Evolutionary conservation across 805 yeast genomes (phyloP).

Genomic region (Clavispora santaluciae): DNA sequence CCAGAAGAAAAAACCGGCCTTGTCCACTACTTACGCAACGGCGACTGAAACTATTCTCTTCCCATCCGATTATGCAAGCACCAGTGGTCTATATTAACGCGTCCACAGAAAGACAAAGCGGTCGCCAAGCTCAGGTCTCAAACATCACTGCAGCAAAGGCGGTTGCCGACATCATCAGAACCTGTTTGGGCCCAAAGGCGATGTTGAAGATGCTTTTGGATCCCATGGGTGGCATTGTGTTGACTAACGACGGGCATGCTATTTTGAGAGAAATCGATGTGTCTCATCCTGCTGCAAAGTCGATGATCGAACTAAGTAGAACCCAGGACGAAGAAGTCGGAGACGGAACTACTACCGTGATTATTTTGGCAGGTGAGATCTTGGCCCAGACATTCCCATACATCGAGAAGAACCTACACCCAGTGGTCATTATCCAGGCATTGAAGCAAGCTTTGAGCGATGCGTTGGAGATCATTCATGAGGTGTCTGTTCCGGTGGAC

Average conservation of each 20-base stretch:
- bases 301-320: conserved; percentile 94
- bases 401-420: conserved; percentile 92
- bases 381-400: conserved; percentile 93
- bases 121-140: conserved; percentile 94
- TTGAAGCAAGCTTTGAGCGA: conserved; percentile 86
- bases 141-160: conserved; percentile 99
- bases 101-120: conserved; percentile 86
- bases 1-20: neutral
- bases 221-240: conserved; percentile 94
- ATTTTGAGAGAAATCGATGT: conserved; percentile 94
- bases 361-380: conserved; percentile 94
- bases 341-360: conserved; percentile 97
- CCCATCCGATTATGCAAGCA: conserved; percentile 34
- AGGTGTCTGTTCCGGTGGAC: conserved; percentile 81
- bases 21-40: neutral
- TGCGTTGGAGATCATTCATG: conserved; percentile 82
- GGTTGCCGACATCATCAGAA: conserved; percentile 94
- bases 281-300: conserved; percentile 98
- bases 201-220: conserved; percentile 97
- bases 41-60: neutral
- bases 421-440: conserved; percentile 93
- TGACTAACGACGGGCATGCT: conserved; percentile 98
- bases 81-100: conserved; percentile 58
- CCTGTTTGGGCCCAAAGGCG: conserved; percentile 98
- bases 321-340: conserved; percentile 99